Evolutionary conservation across 139 green algal genomes (phyloP), one percentile per base, ranked within the genome.

Genomic region (Coccomyxa sp.): DNA sequence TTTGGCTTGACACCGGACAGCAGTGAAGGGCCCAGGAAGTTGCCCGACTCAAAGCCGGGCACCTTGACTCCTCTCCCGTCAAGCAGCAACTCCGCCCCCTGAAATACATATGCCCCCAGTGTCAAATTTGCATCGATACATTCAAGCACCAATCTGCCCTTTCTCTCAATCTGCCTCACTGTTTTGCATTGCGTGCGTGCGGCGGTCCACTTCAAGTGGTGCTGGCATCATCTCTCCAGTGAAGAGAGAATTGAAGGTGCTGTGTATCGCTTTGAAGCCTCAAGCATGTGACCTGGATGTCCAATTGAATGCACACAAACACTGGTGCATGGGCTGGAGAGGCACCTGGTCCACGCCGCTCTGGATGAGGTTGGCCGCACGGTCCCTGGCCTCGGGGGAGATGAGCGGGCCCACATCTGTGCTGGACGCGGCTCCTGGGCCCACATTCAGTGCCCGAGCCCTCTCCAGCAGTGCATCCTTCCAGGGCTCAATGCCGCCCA

Each of bases 1-100:
- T 91, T 27, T 0, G 93, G 84, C 30, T 88, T 93, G 14, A 98
- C 95, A 14, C 88, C 89, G 14, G 86, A 88, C 27, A 99, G 86
- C 27, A 99, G 81, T 0, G 96, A 98, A 1, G 96, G 96, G 0
- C 93, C 96, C 60, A 99, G 76, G 83, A 96, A 99, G 87, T 99
- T 99, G 83, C 96, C 95, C 13, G 86, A 32, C 75, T 93, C 90
- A 79, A 95, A 96, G 3, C 88, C 90, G 11, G 90, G 82, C 78
- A 96, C 93, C 77, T 82, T 82, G 25, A 93, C 83, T 16, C 89
- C 89, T 0, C 93, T 86, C 0, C 96, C 96, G 78, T 98, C 95
- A 67, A 99, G 84, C 75, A 95, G 21, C 15, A 89, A 79, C 28
- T 86, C 57, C 0, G 94, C 94, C 11, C 96, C 94, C 87, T 92